Percentiles rank a stretch among this genome's conserved stretches.
Conservation (phyloP, 805 yeast species). For the Kazachstania psychrophila region DNA sequence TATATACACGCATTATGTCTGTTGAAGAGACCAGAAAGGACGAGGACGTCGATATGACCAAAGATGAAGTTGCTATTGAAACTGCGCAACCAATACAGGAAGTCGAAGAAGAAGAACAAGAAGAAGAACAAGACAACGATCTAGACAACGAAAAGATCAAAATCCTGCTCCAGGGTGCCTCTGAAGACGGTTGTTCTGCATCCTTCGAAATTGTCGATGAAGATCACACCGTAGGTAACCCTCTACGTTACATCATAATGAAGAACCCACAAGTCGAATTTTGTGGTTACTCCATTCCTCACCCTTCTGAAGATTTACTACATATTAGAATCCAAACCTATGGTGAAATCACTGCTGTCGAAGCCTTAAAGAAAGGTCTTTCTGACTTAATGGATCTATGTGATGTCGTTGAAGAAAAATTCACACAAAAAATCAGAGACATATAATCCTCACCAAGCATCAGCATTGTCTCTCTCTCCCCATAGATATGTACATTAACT, state of each 20-base stretch:
- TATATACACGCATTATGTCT: background rate
- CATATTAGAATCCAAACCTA: slow-evolving; percentile 92
- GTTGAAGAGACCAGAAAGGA: background rate
- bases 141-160: slow-evolving; percentile 50
- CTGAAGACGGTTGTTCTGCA: slow-evolving; percentile 90
- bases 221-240: slow-evolving; percentile 94
- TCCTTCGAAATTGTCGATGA: slow-evolving; percentile 89
- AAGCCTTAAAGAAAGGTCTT: slow-evolving; percentile 86
- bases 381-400: slow-evolving; percentile 79
- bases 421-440: slow-evolving; percentile 57
- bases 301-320: slow-evolving; percentile 86
- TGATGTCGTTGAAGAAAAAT: slow-evolving; percentile 69
- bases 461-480: too few species aligned
- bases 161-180: slow-evolving; percentile 63
- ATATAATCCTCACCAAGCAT: too few species aligned
- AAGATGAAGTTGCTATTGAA: slow-evolving; percentile 5
- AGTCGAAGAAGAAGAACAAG: slow-evolving; percentile 10
- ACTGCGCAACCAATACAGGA: background rate
- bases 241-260: slow-evolving; percentile 89
- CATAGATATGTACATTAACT: too few species aligned
- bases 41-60: slow-evolving; percentile 8
- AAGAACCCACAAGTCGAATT: slow-evolving; percentile 97
- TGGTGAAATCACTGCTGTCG: slow-evolving; percentile 74
- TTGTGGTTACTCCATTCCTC: slow-evolving; percentile 97
- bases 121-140: slow-evolving; percentile 31